Conservation (phyloP, 495 filamentous ascomycete genomes). For the Hypoxylon fuscum region DNA sequence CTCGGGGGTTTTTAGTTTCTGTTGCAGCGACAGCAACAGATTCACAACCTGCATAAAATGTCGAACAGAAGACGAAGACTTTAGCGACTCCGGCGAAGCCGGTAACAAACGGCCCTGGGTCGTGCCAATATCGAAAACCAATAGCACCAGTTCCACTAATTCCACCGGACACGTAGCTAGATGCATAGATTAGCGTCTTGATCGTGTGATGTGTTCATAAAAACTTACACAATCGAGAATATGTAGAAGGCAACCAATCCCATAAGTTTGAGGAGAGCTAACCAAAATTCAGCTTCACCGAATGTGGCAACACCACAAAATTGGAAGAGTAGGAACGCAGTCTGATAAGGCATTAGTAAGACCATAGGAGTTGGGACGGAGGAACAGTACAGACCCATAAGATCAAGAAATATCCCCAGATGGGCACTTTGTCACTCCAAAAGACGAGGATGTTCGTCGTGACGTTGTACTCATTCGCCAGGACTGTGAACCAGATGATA, state of each 20-base stretch:
- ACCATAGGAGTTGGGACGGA: neutral
- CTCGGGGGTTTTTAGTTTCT: conserved; percentile 76
- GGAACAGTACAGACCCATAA: conserved; percentile 65
- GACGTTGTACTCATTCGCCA: conserved; percentile 67
- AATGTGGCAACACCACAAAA: conserved; percentile 61
- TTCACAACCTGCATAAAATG: conserved; percentile 80
- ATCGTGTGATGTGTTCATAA: conserved; percentile 40
- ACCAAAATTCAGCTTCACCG: conserved; percentile 72
- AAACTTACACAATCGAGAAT: conserved; percentile 67
- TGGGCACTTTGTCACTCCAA: conserved; percentile 62
- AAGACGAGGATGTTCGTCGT: conserved; percentile 67
- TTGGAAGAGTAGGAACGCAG: conserved; percentile 55
- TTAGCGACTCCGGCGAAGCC: conserved; percentile 70
- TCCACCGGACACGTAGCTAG: conserved; percentile 60
- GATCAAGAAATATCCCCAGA: conserved; percentile 69
- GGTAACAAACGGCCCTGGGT: conserved; percentile 72
- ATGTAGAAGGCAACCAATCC: conserved; percentile 74
- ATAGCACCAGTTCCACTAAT: conserved; percentile 55
- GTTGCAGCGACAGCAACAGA: conserved; percentile 77
- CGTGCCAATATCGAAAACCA: conserved; percentile 73
- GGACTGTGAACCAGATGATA: conserved; percentile 69
- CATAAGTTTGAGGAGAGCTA: conserved; percentile 71
- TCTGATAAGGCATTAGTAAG: conserved; percentile 42
- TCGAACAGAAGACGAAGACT: conserved; percentile 71
- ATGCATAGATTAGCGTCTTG: conserved; percentile 37